Conservation (phyloP, 2,329 filamentous ascomycete species). For the Spiromastix sp. region DNA sequence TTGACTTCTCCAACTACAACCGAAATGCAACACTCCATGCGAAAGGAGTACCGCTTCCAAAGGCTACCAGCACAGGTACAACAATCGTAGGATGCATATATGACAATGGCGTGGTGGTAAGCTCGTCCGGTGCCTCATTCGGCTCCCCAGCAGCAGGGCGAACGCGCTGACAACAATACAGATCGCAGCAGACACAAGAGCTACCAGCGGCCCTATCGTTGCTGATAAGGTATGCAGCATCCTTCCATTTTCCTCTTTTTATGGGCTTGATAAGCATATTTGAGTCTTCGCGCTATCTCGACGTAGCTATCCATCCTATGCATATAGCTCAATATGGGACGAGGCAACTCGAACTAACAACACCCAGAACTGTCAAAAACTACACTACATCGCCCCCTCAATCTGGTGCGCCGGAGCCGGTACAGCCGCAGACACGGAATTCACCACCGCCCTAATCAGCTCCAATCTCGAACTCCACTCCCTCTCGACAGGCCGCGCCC, state of each 20-base stretch:
- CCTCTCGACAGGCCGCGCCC: constrained; percentile 90
- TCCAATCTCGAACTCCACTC: constrained; percentile 97
- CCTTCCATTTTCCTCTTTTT: constrained; percentile 1
- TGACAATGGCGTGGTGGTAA: constrained; percentile 87
- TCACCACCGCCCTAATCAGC: constrained; percentile 96
- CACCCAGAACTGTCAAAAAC: constrained; percentile 99
- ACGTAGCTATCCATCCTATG: background rate
- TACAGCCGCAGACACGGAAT: constrained; percentile 96
- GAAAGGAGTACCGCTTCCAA: constrained; percentile 85
- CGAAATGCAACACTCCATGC: constrained; percentile 94
- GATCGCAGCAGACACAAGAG: constrained; percentile 97
- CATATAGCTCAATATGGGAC: too few species aligned
- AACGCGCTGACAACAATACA: constrained; percentile 28
- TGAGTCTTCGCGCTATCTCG: background rate
- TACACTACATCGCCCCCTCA: constrained; percentile 96
- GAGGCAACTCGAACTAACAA: too few species aligned
- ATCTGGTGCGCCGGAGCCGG: constrained; percentile 99
- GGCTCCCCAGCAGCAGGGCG: background rate
- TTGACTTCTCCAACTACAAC: constrained; percentile 99
- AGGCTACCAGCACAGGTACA: constrained; percentile 96
- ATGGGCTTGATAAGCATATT: background rate
- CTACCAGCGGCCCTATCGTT: constrained; percentile 93
- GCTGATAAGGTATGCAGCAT: constrained; percentile 76
- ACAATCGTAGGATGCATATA: constrained; percentile 97
- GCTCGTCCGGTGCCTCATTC: constrained; percentile 24